Conservation (phyloP, 129 eudicot species). For the Saposhnikovia divaricata region DNA sequence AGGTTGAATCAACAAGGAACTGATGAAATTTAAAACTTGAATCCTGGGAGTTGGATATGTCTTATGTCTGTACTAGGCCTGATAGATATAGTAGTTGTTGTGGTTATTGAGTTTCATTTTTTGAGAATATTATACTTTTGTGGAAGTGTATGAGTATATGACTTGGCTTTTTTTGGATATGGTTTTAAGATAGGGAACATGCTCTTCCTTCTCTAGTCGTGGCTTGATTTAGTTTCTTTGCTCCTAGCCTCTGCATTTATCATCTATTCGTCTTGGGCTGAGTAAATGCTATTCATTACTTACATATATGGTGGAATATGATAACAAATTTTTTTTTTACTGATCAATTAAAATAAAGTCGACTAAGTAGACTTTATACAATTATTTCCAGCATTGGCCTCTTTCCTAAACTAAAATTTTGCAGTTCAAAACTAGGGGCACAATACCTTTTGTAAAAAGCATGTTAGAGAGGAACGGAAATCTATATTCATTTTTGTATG, state of each 20-base stretch:
- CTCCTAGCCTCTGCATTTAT: background rate
- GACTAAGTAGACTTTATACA: background rate
- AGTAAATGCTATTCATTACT: background rate
- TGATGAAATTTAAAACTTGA: background rate
- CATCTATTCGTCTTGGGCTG: background rate
- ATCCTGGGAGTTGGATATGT: background rate
- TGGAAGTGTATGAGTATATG: background rate
- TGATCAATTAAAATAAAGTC: background rate
- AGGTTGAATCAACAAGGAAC: background rate
- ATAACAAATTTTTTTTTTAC: background rate
- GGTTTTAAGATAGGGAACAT: background rate
- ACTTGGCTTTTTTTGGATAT: background rate
- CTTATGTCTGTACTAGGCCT: background rate
- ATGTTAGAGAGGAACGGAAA: background rate
- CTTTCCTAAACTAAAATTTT: background rate
- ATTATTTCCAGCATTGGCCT: background rate
- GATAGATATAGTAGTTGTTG: background rate
- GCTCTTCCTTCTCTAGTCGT: background rate
- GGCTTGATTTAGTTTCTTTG: background rate
- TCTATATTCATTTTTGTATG: background rate
- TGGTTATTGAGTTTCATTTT: background rate
- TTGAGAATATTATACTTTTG: background rate
- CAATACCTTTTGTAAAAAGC: background rate
- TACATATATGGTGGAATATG: background rate
- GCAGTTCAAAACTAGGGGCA: background rate